phyloP scores from a whole-genome alignment of 2,329 filamentous ascomycete genomes.

The Aaosphaeria pasadenensis region DNA sequence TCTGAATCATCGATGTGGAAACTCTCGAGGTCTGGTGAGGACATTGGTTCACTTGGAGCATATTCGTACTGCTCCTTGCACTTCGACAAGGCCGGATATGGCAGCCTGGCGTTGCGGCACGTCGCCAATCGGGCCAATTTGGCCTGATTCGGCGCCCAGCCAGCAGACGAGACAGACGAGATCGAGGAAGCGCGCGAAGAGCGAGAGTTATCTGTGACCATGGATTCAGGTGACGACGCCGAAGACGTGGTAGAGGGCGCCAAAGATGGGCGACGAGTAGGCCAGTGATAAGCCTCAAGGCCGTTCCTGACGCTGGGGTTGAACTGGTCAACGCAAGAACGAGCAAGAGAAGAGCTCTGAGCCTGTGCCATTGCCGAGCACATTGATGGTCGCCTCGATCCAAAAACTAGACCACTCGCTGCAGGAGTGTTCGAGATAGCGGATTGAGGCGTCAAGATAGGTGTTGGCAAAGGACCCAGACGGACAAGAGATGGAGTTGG shows the following conservation, averaged over 20 bases:
- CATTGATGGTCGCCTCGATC: conserved; percentile 55
- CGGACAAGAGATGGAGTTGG: conserved; percentile 55
- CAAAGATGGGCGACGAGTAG: conserved; percentile 46
- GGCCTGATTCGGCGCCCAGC: conserved; percentile 52
- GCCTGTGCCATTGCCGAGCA: conserved; percentile 57
- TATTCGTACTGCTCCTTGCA: conserved; percentile 35
- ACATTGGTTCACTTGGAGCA: conserved; percentile 33
- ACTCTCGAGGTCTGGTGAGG: conserved; percentile 38
- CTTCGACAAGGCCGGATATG: conserved; percentile 36
- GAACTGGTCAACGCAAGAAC: conserved; percentile 54
- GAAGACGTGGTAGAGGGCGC: conserved; percentile 51
- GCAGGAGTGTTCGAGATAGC: conserved; percentile 57
- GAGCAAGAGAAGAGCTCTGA: conserved; percentile 53
- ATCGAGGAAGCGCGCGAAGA: conserved; percentile 56
- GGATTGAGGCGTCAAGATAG: conserved; percentile 58
- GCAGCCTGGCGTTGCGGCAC: conserved; percentile 48
- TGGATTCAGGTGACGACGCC: conserved; percentile 60
- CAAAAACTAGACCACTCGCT: conserved; percentile 52
- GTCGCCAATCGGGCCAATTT: conserved; percentile 52
- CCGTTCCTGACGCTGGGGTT: conserved; percentile 39
- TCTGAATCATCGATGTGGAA: conserved; percentile 52
- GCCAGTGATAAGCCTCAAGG: conserved; percentile 46
- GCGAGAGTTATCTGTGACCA: conserved; percentile 59
- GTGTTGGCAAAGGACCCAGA: conserved; percentile 58
- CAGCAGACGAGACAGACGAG: conserved; percentile 50